These are phyloP conservation scores for Botryosphaeria agaves DNA, from an alignment of 2,329 filamentous ascomycete species.

Conservation along the genomic window DNA sequence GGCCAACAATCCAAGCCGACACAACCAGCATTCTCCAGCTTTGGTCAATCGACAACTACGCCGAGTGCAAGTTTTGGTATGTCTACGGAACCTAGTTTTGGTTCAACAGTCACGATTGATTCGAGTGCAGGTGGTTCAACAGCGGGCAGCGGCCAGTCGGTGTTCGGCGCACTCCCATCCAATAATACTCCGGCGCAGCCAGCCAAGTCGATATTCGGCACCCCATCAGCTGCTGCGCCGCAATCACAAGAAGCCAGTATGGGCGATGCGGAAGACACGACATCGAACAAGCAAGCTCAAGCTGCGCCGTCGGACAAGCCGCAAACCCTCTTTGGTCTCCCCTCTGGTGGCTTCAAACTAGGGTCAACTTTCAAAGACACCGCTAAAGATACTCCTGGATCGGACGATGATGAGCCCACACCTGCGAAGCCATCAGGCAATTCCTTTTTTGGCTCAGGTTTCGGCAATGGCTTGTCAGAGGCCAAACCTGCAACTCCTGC, in stretches of 20 bases:
- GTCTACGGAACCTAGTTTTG: conserved; percentile 18
- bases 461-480: conserved; percentile 12
- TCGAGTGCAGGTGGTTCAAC: conserved; percentile 13
- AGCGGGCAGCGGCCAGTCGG: conserved; percentile 10
- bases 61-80: conserved; percentile 9
- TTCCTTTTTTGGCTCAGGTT: conserved; percentile 14
- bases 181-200: conserved; percentile 6
- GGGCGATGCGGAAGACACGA: conserved; percentile 2
- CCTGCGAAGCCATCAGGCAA: conserved; percentile 14
- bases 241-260: conserved; percentile 12
- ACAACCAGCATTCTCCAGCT: conserved; percentile 11
- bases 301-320: not conserved
- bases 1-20: conserved; percentile 6
- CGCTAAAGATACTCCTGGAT: conserved; percentile 41
- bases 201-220: conserved; percentile 9
- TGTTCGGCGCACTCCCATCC: conserved; percentile 6
- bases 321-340: not conserved
- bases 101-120: conserved; percentile 23
- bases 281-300: not conserved
- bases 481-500: conserved; percentile 18
- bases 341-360: conserved; percentile 40
- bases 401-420: conserved; percentile 39
- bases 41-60: conserved; percentile 6
- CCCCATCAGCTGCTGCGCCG: conserved; percentile 7
- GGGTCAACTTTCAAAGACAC: conserved; percentile 48